Conservation (phyloP, 208 protist species). For the Crithidia brevicula region DNA sequence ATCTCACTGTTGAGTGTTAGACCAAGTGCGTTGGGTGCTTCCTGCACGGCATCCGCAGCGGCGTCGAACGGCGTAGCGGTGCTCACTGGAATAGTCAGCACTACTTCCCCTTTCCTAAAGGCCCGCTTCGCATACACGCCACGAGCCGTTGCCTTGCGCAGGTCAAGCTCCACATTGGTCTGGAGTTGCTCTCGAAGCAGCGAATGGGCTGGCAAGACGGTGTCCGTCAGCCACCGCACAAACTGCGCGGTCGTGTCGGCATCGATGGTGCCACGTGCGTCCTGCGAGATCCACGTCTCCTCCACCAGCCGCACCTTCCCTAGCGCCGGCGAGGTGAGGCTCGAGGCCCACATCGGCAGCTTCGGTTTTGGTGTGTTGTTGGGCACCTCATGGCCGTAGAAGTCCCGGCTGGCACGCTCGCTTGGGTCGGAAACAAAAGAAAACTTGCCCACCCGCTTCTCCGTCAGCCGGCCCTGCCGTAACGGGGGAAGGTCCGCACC, state of each 20-base stretch:
- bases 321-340: constrained; percentile 64
- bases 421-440: constrained; percentile 50
- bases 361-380: constrained; percentile 68
- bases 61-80: background rate
- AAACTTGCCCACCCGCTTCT: constrained; percentile 36
- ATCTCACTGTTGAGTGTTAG: constrained; percentile 48
- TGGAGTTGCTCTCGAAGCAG: constrained; percentile 29
- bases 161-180: constrained; percentile 44
- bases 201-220: background rate
- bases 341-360: constrained; percentile 76
- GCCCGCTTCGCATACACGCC: constrained; percentile 59
- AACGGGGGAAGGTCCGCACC: background rate
- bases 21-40: background rate
- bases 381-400: constrained; percentile 44
- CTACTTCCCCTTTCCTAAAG: constrained; percentile 47
- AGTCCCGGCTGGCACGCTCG: constrained; percentile 19
- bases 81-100: constrained; percentile 57
- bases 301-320: constrained; percentile 48
- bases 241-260: constrained; percentile 31
- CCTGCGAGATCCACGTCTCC: constrained; percentile 64
- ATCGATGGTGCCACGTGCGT: constrained; percentile 34
- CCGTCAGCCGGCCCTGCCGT: background rate
- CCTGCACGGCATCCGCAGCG: background rate
- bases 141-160: constrained; percentile 41
- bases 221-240: constrained; percentile 7